A percentile compares a stretch with the other conserved stretches of the same genome.
phyloP scores from a whole-genome alignment of 1,284 basidiomycete genomes.

The Trametes hirsuta region DNA sequence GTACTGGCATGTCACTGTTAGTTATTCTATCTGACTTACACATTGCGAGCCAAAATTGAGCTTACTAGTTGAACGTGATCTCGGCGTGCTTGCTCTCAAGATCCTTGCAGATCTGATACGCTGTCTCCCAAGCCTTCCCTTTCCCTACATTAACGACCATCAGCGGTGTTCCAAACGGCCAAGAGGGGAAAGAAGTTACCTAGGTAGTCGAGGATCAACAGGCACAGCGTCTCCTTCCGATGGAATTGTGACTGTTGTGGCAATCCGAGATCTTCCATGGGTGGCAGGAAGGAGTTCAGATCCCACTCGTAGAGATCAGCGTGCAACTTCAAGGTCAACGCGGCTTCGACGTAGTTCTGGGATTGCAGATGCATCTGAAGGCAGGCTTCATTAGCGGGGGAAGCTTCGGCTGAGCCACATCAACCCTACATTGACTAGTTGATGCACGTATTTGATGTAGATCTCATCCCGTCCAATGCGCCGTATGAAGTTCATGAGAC shows the following conservation, averaged over 20 bases:
- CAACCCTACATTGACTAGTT: constrained; percentile 80
- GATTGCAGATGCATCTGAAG: constrained; percentile 80
- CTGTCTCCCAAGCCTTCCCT: constrained; percentile 95
- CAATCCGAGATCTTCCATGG: constrained; percentile 85
- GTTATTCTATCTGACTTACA: neutral
- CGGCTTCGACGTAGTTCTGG: constrained; percentile 91
- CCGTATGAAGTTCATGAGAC: constrained; percentile 91
- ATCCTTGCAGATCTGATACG: constrained; percentile 92
- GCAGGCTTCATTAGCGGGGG: neutral
- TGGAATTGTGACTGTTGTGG: constrained; percentile 95
- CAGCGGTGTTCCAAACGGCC: neutral
- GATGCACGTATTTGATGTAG: constrained; percentile 94
- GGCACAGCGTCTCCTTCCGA: constrained; percentile 88
- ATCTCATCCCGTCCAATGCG: constrained; percentile 87
- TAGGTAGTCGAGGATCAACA: constrained; percentile 86
- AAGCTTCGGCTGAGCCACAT: neutral
- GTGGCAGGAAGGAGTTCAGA: constrained; percentile 75
- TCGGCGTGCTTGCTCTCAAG: constrained; percentile 83
- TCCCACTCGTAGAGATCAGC: constrained; percentile 95
- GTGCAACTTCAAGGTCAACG: constrained; percentile 89
- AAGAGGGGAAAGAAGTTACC: constrained; percentile 46
- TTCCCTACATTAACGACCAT: constrained; percentile 57
- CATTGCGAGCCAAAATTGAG: constrained; percentile 9
- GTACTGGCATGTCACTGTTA: constrained; percentile 46
- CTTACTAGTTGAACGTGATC: constrained; percentile 90